phyloP scores from a whole-genome alignment of 2,329 filamentous ascomycete genomes.

The Monosporascus sp. region DNA sequence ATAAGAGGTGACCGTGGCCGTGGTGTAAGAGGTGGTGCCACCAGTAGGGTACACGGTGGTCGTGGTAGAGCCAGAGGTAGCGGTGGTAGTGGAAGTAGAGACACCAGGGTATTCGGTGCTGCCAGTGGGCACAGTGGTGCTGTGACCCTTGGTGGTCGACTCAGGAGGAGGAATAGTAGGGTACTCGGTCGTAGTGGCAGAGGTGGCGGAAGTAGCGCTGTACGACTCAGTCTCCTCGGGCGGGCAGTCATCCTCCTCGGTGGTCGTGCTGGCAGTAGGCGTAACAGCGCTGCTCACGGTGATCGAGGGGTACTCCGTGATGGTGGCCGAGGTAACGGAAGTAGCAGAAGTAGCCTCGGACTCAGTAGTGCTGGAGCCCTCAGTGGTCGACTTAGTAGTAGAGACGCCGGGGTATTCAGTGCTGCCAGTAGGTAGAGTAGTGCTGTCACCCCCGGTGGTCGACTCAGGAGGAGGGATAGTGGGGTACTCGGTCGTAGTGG shows the following conservation, averaged over 20 bases:
- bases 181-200: neutral
- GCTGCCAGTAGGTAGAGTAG: neutral
- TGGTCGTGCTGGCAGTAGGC: neutral
- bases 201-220: neutral
- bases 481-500: neutral
- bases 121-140: neutral
- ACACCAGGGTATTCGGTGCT: neutral
- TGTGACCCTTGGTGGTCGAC: neutral
- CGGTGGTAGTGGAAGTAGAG: neutral
- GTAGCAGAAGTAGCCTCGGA: neutral
- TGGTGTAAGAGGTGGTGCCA: neutral
- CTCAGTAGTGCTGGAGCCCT: neutral
- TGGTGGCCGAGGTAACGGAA: neutral
- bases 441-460: neutral
- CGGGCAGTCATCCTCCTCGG: constrained; percentile 6
- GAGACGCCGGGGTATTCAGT: neutral
- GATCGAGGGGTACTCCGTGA: neutral
- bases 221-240: constrained; percentile 5
- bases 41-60: neutral
- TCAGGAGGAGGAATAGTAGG: neutral
- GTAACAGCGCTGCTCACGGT: neutral
- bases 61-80: no score
- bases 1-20: neutral
- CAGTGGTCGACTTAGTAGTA: neutral
- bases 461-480: neutral